A percentile compares a stretch with the other conserved stretches of the same genome.
These are phyloP conservation scores for Stereocaulon alpinum DNA, from an alignment of 495 filamentous ascomycete species.

Conservation along the genomic window DNA sequence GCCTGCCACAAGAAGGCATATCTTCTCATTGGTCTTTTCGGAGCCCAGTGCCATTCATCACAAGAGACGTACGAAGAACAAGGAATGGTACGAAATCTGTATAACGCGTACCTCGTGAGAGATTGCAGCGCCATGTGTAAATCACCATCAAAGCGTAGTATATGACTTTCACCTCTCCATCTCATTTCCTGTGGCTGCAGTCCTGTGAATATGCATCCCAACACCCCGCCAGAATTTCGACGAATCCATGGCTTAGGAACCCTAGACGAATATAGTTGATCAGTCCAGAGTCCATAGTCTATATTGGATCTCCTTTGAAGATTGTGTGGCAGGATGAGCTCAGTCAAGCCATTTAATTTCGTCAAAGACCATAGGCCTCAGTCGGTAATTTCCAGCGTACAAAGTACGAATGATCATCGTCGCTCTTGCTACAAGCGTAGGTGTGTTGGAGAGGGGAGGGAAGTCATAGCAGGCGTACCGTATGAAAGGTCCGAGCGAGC, in stretches of 20 bases:
- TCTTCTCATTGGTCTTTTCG: constrained; percentile 73
- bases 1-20: constrained; percentile 94
- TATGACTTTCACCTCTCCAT: neutral
- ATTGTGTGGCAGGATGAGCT: constrained; percentile 31
- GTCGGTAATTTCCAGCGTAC: constrained; percentile 99
- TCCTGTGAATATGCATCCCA: neutral
- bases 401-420: constrained; percentile 79
- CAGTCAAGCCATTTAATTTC: constrained; percentile 91
- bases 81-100: neutral
- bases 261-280: neutral
- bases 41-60: constrained; percentile 99
- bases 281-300: neutral
- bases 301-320: neutral
- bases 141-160: neutral
- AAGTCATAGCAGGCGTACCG: neutral
- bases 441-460: neutral
- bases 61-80: constrained; percentile 26
- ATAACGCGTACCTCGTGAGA: neutral
- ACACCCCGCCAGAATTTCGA: too few species aligned
- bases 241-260: neutral
- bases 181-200: neutral
- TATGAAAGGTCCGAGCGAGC: neutral
- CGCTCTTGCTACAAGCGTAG: constrained; percentile 7
- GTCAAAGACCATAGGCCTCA: constrained; percentile 69
- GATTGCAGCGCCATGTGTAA: neutral